Evolutionary conservation across 2,329 filamentous ascomycete genomes (phyloP).

Genomic region (Beauveria sp.): DNA sequence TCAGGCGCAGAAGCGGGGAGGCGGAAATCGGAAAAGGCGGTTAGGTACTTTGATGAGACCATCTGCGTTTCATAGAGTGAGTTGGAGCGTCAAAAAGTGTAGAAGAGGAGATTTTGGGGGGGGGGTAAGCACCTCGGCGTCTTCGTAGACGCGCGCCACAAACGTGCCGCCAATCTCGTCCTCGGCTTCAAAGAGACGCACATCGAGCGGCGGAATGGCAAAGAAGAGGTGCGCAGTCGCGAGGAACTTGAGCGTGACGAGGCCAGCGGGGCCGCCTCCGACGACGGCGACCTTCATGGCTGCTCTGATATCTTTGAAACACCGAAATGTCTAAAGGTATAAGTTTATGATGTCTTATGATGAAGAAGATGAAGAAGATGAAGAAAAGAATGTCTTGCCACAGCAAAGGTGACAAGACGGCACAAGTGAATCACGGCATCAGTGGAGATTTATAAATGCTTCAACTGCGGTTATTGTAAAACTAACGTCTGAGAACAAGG

Average conservation of each 20-base stretch:
- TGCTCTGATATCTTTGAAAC: not conserved
- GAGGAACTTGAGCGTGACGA: conserved; percentile 34
- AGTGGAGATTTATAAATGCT: too few species aligned
- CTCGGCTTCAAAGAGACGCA: conserved; percentile 36
- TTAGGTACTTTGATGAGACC: conserved; percentile 43
- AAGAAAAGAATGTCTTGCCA: not conserved
- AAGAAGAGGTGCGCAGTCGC: conserved; percentile 30
- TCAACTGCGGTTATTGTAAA: too few species aligned
- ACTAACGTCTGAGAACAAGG: too few species aligned
- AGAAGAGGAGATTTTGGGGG: not conserved
- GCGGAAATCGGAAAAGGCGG: conserved; percentile 42
- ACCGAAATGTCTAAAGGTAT: not conserved
- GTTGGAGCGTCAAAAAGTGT: not conserved
- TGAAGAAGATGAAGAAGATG: too few species aligned
- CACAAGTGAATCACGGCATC: too few species aligned
- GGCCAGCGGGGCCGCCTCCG: conserved; percentile 35
- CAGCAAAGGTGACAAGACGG: too few species aligned
- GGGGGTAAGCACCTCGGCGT: conserved; percentile 29
- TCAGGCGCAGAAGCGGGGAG: conserved; percentile 33
- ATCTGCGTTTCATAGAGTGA: conserved; percentile 21
- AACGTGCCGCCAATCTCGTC: conserved; percentile 39
- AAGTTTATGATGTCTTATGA: too few species aligned
- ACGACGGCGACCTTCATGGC: conserved; percentile 33
- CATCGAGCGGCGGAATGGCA: conserved; percentile 30
- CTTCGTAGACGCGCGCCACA: conserved; percentile 37